Conservation (phyloP, 345 rosid species). For the Pugionium cornutum region DNA sequence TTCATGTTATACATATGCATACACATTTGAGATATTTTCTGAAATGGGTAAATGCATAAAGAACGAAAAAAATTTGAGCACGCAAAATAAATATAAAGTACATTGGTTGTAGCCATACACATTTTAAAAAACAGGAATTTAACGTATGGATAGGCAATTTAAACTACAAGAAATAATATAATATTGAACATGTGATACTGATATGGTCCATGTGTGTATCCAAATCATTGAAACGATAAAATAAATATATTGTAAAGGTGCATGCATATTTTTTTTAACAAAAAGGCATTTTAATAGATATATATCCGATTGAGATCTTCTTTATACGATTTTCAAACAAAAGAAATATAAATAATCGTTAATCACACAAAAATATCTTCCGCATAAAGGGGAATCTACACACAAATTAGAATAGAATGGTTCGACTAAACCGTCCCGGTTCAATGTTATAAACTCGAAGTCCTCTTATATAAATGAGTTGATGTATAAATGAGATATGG, state of each 20-base stretch:
- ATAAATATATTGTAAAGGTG: conserved; percentile 3
- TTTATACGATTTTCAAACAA: conserved; percentile 1
- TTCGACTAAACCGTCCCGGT: too few relatives aligned
- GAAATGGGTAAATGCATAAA: too few relatives aligned
- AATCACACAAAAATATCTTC: conserved; percentile 18
- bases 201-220: conserved; percentile 15
- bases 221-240: conserved; percentile 16
- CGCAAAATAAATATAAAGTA: conserved; percentile 18
- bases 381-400: too few relatives aligned
- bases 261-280: conserved; percentile 5
- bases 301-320: not conserved
- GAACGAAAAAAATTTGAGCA: not conserved
- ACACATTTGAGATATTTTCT: not conserved
- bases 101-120: conserved; percentile 13
- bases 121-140: conserved; percentile 28
- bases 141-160: conserved; percentile 7
- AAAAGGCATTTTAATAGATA: not conserved
- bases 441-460: too few relatives aligned
- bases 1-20: too few relatives aligned
- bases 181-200: conserved; percentile 18
- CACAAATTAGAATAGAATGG: too few relatives aligned
- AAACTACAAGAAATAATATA: not conserved
- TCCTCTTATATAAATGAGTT: too few relatives aligned
- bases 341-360: not conserved
- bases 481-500: too few relatives aligned